phyloP scores from a whole-genome alignment of 257 asterid genomes.

The Cruciata laevipes region DNA sequence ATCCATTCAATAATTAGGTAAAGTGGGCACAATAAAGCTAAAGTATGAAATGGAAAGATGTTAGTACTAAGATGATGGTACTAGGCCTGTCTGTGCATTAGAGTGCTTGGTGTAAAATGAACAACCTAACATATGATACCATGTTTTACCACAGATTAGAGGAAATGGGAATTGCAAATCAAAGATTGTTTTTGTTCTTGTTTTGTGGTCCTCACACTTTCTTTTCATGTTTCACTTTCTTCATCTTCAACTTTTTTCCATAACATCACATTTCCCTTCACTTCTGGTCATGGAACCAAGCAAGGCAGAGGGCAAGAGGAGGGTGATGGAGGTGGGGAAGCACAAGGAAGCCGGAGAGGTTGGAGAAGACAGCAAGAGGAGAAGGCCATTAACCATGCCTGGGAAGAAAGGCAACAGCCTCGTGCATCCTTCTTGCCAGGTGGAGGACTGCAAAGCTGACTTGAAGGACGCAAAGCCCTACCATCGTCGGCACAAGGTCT shows the following conservation, averaged over 20 bases:
- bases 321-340: constrained; percentile 27
- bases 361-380: constrained; percentile 52
- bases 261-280: constrained; percentile 19
- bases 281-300: constrained; percentile 45
- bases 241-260: constrained; percentile 21
- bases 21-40: constrained; percentile 12
- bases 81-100: constrained; percentile 1
- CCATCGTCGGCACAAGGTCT: constrained; percentile 86
- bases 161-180: constrained; percentile 37
- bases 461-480: constrained; percentile 60
- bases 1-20: constrained; percentile 1
- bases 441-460: constrained; percentile 54
- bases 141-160: constrained; percentile 12
- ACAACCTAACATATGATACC: constrained; percentile 14
- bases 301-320: constrained; percentile 53
- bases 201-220: constrained; percentile 58
- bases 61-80: constrained; percentile 4
- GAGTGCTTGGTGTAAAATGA: constrained; percentile 2
- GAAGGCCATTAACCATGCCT: constrained; percentile 35
- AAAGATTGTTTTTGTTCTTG: background rate
- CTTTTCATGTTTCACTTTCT: constrained; percentile 22
- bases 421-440: constrained; percentile 58
- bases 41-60: constrained; percentile 6
- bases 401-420: constrained; percentile 33
- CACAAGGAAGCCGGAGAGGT: constrained; percentile 39